phyloP scores from a whole-genome alignment of 1,284 basidiomycete genomes.

The Jaminaea rosea region DNA sequence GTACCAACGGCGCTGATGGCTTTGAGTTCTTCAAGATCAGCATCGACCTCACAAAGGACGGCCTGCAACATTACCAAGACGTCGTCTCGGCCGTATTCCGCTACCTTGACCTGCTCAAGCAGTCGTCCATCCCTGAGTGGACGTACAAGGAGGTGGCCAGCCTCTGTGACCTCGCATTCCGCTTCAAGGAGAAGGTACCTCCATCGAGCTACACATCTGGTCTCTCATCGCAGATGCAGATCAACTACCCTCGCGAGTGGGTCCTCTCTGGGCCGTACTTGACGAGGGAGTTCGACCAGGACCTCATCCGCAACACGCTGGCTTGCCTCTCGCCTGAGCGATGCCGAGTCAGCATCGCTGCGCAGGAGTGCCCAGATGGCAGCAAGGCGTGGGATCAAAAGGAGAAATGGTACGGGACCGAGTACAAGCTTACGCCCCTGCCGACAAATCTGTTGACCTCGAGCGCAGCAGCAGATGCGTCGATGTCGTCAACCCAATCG shows the following conservation, averaged over 20 bases:
- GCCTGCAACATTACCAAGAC: slow-evolving; percentile 75
- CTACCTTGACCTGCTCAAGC: slow-evolving; percentile 75
- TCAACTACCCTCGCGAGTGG: slow-evolving; percentile 71
- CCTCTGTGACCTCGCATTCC: slow-evolving; percentile 70
- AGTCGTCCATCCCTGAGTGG: slow-evolving; percentile 60
- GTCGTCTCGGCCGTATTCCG: slow-evolving; percentile 70
- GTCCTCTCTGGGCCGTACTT: slow-evolving; percentile 67
- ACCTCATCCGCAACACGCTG: slow-evolving; percentile 60
- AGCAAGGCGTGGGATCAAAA: slow-evolving; percentile 27
- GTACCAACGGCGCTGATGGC: slow-evolving; percentile 60
- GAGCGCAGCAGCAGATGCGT: neutral
- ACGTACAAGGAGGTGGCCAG: slow-evolving; percentile 70
- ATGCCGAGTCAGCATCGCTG: slow-evolving; percentile 69
- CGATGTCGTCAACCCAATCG: slow-evolving; percentile 10
- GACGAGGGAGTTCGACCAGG: slow-evolving; percentile 67
- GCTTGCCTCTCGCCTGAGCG: slow-evolving; percentile 58
- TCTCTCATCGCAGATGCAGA: slow-evolving; percentile 66
- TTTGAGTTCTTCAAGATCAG: slow-evolving; percentile 85
- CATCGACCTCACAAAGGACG: slow-evolving; percentile 70
- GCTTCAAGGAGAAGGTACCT: slow-evolving; percentile 74
- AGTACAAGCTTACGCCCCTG: slow-evolving; percentile 37
- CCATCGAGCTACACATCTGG: slow-evolving; percentile 73
- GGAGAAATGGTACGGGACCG: slow-evolving; percentile 46
- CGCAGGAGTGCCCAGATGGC: slow-evolving; percentile 51
- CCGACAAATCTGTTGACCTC: slow-evolving; percentile 19